Evolutionary conservation across 352 stramenopile genomes (phyloP), one percentile per base, ranked within the genome.

Genomic region (Phytophthora lateralis): DNA sequence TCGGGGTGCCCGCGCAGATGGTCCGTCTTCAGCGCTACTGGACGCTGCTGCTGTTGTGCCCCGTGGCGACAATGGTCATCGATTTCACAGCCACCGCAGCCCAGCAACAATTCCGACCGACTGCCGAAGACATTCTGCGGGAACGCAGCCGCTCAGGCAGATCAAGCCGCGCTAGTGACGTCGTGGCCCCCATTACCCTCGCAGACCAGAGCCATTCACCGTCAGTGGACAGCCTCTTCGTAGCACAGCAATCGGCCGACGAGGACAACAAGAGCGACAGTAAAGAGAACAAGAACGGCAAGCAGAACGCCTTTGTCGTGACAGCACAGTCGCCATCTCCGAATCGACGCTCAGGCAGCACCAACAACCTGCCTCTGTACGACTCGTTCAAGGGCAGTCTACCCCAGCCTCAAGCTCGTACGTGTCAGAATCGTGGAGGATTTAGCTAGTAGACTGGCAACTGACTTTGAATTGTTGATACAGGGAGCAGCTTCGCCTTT

Each of bases 51-150:
- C 55, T 81, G 24, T 52, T 91, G 44, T 80, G 66, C 4, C 80
- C 82, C 10, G 56, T 85, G 8, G 68, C 74, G 0, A 76, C 78
- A 0, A 63, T 85, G 46, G 30, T 80, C 3, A 63, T 75, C 11
- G 80, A 89, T 55, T 78, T 84, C 20, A 69, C 62, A 8, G 41
- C 75, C 26, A 62, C 65, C 7, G 71, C 61, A 18, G 39, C 68
- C 0, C 69, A 80, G 63, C 79, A 89, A 37, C 80, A 88, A 49
- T 76, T 88, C 38, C 69, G 63, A 26, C 82, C 82, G 2, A 73
- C 37, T 21, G 74, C 75, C 1, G 79, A 89, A 24, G 70, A 88
- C 53, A 89, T 91, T 61, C 51, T 91, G 37, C 82, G 82, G 6
- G 82, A 91, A 55, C 66, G 69, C 9, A 77, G 60, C 43, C 64